phyloP scores from a whole-genome alignment of 2,329 filamentous ascomycete species.

The Daldinia eschscholtzii region DNA sequence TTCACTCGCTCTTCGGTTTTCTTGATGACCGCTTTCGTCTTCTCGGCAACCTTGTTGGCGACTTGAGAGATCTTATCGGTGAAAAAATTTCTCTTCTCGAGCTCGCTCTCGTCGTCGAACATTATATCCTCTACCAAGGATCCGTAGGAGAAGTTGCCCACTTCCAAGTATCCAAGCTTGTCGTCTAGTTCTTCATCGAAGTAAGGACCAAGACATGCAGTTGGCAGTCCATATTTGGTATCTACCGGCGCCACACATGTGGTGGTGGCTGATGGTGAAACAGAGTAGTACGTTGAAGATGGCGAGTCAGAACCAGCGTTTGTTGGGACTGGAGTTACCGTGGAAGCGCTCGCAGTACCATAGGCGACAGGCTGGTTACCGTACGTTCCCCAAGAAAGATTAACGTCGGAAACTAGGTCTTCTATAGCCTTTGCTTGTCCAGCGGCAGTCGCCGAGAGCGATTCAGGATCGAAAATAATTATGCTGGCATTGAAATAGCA shows the following conservation, averaged over 20 bases:
- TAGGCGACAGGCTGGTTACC: conserved; percentile 19
- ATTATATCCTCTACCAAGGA: conserved; percentile 5
- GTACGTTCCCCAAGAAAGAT: conserved; percentile 20
- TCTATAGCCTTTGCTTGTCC: conserved; percentile 21
- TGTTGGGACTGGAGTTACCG: not conserved
- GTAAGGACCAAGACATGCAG: conserved; percentile 22
- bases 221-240: conserved; percentile 22
- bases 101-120: conserved; percentile 14
- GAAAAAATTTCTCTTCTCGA: conserved; percentile 6
- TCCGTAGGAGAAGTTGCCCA: conserved; percentile 16
- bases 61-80: conserved; percentile 11
- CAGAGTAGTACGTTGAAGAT: conserved; percentile 18
- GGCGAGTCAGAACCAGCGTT: conserved; percentile 4
- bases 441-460: conserved; percentile 16
- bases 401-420: conserved; percentile 19
- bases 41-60: conserved; percentile 10
- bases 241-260: conserved; percentile 16
- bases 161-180: conserved; percentile 15
- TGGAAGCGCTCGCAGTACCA: conserved; percentile 13
- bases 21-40: conserved; percentile 15
- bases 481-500: conserved; percentile 21
- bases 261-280: conserved; percentile 14
- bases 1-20: conserved; percentile 9
- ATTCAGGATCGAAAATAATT: conserved; percentile 13
- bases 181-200: conserved; percentile 19